phyloP scores from a whole-genome alignment of 371 early-diverging fungal genomes.

The Syncephalastrum contaminatum region DNA sequence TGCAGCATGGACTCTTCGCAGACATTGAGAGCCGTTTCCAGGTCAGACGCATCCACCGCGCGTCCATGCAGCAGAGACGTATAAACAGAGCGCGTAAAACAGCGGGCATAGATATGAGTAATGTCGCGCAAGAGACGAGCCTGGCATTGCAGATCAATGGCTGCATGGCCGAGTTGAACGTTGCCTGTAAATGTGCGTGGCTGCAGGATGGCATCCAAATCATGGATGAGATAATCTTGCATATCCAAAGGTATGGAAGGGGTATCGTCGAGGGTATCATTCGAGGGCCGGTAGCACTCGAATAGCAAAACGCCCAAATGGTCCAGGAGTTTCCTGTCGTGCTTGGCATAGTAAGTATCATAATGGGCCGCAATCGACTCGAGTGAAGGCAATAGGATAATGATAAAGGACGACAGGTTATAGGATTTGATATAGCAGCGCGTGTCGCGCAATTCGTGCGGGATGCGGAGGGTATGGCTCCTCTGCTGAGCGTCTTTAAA shows the following conservation, averaged over 20 bases:
- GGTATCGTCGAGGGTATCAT: too few relatives aligned
- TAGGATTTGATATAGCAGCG: constrained; percentile 70
- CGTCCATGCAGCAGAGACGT: constrained; percentile 64
- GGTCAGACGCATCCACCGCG: constrained; percentile 54
- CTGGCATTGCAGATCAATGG: constrained; percentile 11
- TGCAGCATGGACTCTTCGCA: constrained; percentile 68
- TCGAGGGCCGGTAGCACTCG: too few relatives aligned
- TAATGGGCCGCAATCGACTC: constrained; percentile 7
- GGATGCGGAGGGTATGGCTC: constrained; percentile 16
- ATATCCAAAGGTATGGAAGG: constrained; percentile 8
- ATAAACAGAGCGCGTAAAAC: constrained; percentile 65
- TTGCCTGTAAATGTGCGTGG: background rate
- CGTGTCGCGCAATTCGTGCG: constrained; percentile 39
- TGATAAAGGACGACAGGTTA: constrained; percentile 55
- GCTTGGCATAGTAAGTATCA: too few relatives aligned
- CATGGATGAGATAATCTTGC: constrained; percentile 13
- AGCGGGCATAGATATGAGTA: constrained; percentile 49
- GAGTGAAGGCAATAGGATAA: constrained; percentile 61
- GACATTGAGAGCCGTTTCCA: constrained; percentile 60
- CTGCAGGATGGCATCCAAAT: constrained; percentile 1
- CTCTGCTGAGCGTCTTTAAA: too few relatives aligned
- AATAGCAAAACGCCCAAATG: too few relatives aligned
- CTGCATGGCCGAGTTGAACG: constrained; percentile 14
- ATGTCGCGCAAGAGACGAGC: constrained; percentile 37
- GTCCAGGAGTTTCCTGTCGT: too few relatives aligned